Percentiles rank a stretch among this genome's conserved stretches.
Evolutionary conservation across 106 monocot genomes (phyloP).

Genomic region (Dendrobium officinale): DNA sequence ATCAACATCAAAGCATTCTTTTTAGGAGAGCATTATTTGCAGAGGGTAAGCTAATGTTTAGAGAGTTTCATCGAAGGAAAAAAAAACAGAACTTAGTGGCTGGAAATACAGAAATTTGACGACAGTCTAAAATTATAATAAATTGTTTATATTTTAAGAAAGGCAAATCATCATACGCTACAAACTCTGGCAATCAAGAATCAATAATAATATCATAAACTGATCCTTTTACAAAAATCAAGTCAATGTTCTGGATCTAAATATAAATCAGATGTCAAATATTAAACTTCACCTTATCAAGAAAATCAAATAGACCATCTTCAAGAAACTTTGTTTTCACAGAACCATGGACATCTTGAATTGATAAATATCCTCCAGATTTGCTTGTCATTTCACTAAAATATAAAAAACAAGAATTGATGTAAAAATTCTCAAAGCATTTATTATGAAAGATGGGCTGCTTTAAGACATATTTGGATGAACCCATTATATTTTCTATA

Average conservation of each 20-base stretch:
- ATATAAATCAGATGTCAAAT: not conserved
- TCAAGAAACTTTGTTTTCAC: constrained; percentile 39
- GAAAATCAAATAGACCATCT: constrained; percentile 73
- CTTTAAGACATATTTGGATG: not conserved
- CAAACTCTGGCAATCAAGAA: not conserved
- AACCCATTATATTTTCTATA: not conserved
- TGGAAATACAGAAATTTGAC: not conserved
- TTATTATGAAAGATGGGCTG: not conserved
- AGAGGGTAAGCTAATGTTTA: not conserved
- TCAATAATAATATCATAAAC: not conserved
- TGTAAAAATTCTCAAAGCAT: not conserved
- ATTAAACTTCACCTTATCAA: constrained; percentile 45
- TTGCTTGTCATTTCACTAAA: constrained; percentile 26
- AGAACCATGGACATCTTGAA: constrained; percentile 45
- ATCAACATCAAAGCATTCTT: not conserved
- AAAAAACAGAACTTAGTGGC: not conserved
- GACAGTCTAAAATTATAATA: not conserved
- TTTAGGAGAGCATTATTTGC: not conserved
- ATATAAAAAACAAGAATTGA: not conserved
- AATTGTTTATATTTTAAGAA: not conserved
- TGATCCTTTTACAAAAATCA: not conserved
- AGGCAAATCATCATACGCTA: not conserved
- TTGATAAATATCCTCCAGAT: constrained; percentile 67
- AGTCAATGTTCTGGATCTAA: constrained; percentile 1
- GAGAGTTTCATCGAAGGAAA: not conserved